Percentiles rank a stretch among this genome's conserved stretches.
These are phyloP conservation scores for Didymella pinodella DNA, from an alignment of 2,329 filamentous ascomycete genomes.

Conservation along the genomic window DNA sequence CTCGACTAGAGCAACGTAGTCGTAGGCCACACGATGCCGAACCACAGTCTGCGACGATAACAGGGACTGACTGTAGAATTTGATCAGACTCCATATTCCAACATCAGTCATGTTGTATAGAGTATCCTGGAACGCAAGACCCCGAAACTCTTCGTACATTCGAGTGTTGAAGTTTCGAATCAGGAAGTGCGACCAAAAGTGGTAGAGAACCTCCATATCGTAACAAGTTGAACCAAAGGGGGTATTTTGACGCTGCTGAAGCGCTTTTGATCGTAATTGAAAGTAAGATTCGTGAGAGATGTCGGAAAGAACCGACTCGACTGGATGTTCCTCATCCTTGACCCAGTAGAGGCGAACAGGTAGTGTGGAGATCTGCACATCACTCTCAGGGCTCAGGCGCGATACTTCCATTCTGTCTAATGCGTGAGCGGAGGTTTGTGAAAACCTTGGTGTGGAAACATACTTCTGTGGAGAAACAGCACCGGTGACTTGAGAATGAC, in stretches of 20 bases:
- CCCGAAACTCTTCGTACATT: constrained; percentile 79
- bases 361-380: constrained; percentile 28
- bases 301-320: constrained; percentile 54
- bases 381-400: constrained; percentile 30
- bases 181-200: constrained; percentile 78
- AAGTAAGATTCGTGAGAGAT: constrained; percentile 59
- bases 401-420: constrained; percentile 28
- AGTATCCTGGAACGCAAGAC: constrained; percentile 71
- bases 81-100: constrained; percentile 69
- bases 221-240: constrained; percentile 57
- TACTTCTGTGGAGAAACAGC: constrained; percentile 44
- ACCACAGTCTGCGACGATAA: constrained; percentile 59
- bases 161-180: constrained; percentile 75
- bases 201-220: constrained; percentile 73
- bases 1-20: constrained; percentile 64
- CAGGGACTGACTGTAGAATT: constrained; percentile 69
- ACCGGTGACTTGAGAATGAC: constrained; percentile 50
- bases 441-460: constrained; percentile 17
- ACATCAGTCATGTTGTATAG: constrained; percentile 58
- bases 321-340: constrained; percentile 57
- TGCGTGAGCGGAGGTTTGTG: constrained; percentile 3
- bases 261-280: constrained; percentile 58
- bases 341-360: constrained; percentile 57
- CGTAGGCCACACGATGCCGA: constrained; percentile 61
- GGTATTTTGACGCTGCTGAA: constrained; percentile 58